Evolutionary conservation across 805 yeast genomes (phyloP).

Genomic region (Torulaspora franciscae): DNA sequence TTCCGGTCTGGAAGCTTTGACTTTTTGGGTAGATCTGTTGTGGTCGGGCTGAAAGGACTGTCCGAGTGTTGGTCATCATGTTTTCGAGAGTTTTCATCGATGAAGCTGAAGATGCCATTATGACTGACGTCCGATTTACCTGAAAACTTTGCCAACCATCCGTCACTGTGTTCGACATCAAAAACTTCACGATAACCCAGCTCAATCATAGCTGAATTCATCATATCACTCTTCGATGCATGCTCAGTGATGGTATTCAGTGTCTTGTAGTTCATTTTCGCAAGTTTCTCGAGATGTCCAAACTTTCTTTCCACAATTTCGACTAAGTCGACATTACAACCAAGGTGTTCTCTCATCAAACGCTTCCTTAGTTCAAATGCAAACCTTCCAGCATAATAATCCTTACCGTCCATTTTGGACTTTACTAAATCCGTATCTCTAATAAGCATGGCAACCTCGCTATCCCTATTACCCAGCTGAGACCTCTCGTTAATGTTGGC

Average conservation of each 20-base stretch:
- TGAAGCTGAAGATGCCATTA: conserved; percentile 6
- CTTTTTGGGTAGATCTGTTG: conserved; percentile 1
- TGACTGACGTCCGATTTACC: not conserved
- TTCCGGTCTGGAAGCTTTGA: conserved; percentile 12
- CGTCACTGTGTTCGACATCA: conserved; percentile 34
- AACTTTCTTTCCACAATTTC: conserved; percentile 78
- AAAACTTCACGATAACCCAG: conserved; percentile 66
- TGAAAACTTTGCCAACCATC: conserved; percentile 46
- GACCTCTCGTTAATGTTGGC: conserved; percentile 97
- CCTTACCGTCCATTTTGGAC: conserved; percentile 73
- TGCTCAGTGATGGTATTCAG: conserved; percentile 18
- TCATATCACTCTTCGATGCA: conserved; percentile 13
- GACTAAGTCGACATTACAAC: conserved; percentile 82
- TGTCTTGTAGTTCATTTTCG: conserved; percentile 29
- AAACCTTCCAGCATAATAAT: conserved; percentile 77
- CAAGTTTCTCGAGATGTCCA: conserved; percentile 38
- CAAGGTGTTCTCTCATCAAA: conserved; percentile 94
- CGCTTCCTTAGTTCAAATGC: conserved; percentile 86
- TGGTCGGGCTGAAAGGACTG: conserved; percentile 4
- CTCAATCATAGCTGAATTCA: conserved; percentile 67
- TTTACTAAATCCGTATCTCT: conserved; percentile 72
- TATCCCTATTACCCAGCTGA: conserved; percentile 89
- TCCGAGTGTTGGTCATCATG: conserved; percentile 3
- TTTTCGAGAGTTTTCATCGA: not conserved
- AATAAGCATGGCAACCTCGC: conserved; percentile 86